A percentile compares a stretch with the other conserved stretches of the same genome.
These are phyloP conservation scores for Bathelium albidoporum DNA, from an alignment of 495 filamentous ascomycete species.

Conservation along the genomic window DNA sequence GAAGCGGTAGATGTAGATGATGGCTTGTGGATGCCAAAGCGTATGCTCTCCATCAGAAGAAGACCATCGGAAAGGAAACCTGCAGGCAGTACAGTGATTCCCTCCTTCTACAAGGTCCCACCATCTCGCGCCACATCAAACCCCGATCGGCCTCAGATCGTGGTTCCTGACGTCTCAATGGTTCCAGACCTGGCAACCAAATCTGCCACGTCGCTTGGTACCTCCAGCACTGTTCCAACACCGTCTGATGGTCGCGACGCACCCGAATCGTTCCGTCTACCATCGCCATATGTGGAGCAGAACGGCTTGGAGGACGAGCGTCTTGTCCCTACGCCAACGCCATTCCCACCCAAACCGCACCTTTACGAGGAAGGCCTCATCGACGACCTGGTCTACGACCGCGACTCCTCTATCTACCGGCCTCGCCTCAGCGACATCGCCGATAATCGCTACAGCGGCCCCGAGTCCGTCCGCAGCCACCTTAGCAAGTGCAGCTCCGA, in stretches of 20 bases:
- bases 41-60: background rate
- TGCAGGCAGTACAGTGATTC: background rate
- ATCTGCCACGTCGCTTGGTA: background rate
- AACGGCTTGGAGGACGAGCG: background rate
- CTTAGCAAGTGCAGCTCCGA: conserved; percentile 1
- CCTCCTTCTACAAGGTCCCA: background rate
- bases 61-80: background rate
- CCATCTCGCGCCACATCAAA: background rate
- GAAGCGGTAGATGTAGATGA: background rate
- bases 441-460: conserved; percentile 1
- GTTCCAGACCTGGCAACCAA: background rate
- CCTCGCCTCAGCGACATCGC: background rate
- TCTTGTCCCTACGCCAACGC: background rate
- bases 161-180: background rate
- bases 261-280: background rate
- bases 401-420: background rate
- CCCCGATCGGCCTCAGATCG: background rate
- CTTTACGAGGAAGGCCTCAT: conserved; percentile 2
- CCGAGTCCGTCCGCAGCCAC: background rate
- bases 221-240: background rate
- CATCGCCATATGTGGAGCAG: background rate
- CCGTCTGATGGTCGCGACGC: background rate
- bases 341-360: background rate
- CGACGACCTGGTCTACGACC: background rate
- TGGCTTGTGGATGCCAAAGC: background rate